phyloP scores from a whole-genome alignment of 345 rosid genomes.

The Gossypium arboreum region DNA sequence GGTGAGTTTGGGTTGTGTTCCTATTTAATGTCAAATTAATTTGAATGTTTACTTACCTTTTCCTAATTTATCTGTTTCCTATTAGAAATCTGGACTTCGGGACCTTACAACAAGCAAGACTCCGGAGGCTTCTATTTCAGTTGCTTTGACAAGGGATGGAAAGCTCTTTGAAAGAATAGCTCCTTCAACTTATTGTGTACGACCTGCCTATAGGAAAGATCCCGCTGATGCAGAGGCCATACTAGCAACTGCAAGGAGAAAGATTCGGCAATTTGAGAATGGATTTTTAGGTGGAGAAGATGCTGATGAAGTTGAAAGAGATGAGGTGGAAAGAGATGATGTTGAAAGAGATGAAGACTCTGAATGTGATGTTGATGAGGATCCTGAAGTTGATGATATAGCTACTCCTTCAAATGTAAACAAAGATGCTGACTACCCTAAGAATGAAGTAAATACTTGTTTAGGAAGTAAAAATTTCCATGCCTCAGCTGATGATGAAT shows the following conservation, averaged over 20 bases:
- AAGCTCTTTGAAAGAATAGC: conserved; percentile 99
- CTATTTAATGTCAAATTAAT: conserved; percentile 1
- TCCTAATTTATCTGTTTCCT: conserved; percentile 18
- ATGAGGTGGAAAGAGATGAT: conserved; percentile 61
- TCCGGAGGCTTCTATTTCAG: conserved; percentile 99
- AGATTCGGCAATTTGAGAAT: conserved; percentile 85
- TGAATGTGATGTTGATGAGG: conserved; percentile 89
- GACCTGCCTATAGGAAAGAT: conserved; percentile 88
- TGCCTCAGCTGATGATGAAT: conserved; percentile 29
- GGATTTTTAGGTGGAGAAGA: conserved; percentile 70
- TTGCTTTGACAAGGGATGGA: conserved; percentile 98
- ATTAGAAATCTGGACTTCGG: conserved; percentile 94
- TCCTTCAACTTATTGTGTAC: conserved; percentile 96
- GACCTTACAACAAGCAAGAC: conserved; percentile 97
- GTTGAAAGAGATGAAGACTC: conserved; percentile 85
- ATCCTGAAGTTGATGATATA: conserved; percentile 90
- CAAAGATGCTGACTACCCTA: conserved; percentile 39
- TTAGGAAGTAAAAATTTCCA: conserved; percentile 45
- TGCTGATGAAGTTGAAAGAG: conserved; percentile 76
- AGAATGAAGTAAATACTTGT: conserved; percentile 36
- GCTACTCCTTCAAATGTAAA: conserved; percentile 42
- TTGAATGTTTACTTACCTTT: neutral
- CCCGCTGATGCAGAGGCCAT: conserved; percentile 93
- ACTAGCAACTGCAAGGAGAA: conserved; percentile 84
- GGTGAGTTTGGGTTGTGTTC: conserved; percentile 37